A percentile compares a stretch with the other conserved stretches of the same genome.
phyloP scores from a whole-genome alignment of 495 filamentous ascomycete species.

The Mycothermus thermophilus region DNA sequence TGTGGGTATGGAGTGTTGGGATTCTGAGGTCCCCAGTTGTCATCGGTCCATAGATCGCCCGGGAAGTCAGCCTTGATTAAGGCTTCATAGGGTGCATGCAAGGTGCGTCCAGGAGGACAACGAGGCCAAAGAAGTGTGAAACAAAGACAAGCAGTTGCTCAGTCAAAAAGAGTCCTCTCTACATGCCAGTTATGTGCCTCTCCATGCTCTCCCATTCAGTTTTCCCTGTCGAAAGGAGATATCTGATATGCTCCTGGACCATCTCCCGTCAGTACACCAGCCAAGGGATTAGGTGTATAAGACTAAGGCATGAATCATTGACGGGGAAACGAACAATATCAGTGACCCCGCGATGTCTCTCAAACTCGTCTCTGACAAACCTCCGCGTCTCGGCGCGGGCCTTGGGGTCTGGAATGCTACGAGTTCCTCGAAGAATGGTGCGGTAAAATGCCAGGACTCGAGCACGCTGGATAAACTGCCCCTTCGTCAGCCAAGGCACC shows the following conservation, averaged over 20 bases:
- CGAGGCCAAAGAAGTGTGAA: not conserved
- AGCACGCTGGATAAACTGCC: constrained; percentile 45
- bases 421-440: constrained; percentile 37
- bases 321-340: constrained; percentile 43
- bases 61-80: no score
- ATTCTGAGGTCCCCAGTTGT: not conserved
- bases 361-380: constrained; percentile 67
- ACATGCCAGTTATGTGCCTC: constrained; percentile 43
- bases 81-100: not conserved
- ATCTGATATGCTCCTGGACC: constrained; percentile 38
- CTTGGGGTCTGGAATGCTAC: constrained; percentile 33
- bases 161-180: constrained; percentile 11
- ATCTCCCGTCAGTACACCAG: constrained; percentile 4
- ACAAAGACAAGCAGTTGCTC: not conserved
- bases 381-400: constrained; percentile 51
- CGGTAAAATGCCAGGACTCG: constrained; percentile 45
- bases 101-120: not conserved
- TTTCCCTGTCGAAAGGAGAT: constrained; percentile 42
- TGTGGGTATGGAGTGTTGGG: not conserved
- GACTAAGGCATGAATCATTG: not conserved
- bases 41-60: no score
- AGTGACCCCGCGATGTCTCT: constrained; percentile 52
- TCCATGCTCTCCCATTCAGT: constrained; percentile 47
- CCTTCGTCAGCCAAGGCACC: not conserved
- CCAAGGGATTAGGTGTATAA: not conserved